Percentiles rank a stretch among this genome's conserved stretches.
These are phyloP conservation scores for Tylopilus sp. DNA, from an alignment of 1,284 basidiomycete genomes.

Conservation along the genomic window DNA sequence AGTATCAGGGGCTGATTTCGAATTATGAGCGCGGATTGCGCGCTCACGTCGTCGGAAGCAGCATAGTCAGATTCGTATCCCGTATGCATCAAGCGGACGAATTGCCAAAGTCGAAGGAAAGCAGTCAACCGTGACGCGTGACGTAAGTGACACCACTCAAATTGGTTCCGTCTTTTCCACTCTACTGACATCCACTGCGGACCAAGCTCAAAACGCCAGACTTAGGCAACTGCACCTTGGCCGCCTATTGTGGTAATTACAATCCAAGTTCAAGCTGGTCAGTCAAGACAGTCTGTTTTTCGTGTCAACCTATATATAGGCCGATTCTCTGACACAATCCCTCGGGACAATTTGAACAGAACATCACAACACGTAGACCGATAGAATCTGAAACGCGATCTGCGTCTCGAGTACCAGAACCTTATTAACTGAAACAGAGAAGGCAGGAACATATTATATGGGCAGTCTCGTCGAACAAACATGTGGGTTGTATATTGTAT, in stretches of 20 bases:
- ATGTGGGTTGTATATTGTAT: conserved; percentile 16
- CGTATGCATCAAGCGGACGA: background rate
- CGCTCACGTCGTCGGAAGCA: conserved; percentile 41
- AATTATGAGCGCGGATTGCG: conserved; percentile 1
- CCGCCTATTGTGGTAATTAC: background rate
- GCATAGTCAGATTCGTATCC: conserved; percentile 34
- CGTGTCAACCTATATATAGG: background rate
- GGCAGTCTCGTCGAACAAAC: conserved; percentile 9
- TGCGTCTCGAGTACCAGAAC: background rate
- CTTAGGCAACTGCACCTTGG: background rate
- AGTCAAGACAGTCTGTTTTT: background rate
- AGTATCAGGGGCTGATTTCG: background rate
- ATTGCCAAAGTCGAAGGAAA: background rate
- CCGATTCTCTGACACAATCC: background rate
- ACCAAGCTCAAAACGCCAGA: background rate
- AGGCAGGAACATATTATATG: conserved; percentile 16
- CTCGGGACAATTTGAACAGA: background rate
- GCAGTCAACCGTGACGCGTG: conserved; percentile 9
- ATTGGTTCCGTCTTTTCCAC: too few species aligned
- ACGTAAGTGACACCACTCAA: too few species aligned
- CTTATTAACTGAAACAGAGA: background rate
- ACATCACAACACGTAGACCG: conserved; percentile 2
- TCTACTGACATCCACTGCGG: too few species aligned
- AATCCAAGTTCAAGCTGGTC: background rate
- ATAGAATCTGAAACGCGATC: background rate